Conservation (phyloP, 2,329 filamentous ascomycete species). For the Metarhizium humberi region DNA sequence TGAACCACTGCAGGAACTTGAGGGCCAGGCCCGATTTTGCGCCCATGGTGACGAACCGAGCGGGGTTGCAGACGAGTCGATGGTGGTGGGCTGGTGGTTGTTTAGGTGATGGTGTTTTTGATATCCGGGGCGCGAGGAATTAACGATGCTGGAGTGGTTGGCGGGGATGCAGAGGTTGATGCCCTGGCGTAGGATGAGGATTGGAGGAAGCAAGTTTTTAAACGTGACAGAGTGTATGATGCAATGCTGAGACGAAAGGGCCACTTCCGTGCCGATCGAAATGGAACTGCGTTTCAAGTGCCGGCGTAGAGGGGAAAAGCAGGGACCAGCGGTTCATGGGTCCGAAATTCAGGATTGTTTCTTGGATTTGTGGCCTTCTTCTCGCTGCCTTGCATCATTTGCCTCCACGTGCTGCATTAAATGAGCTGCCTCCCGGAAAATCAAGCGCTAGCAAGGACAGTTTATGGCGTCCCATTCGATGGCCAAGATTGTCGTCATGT, state of each 20-base stretch:
- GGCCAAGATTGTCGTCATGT: neutral
- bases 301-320: neutral
- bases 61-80: neutral
- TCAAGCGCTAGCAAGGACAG: neutral
- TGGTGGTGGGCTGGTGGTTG: neutral
- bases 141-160: no score
- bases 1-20: constrained; percentile 57
- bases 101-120: no score
- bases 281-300: no score
- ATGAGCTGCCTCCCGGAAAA: no score
- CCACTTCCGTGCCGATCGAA: no score
- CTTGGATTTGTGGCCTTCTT: neutral
- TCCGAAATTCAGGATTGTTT: no score
- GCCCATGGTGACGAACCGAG: constrained; percentile 15
- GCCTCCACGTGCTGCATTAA: neutral
- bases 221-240: neutral
- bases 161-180: no score
- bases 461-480: neutral
- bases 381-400: neutral
- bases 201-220: neutral
- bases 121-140: no score
- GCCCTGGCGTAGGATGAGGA: no score
- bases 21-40: constrained; percentile 41
- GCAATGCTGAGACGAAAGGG: no score
- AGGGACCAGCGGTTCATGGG: neutral